A percentile compares a stretch with the other conserved stretches of the same genome.
Conservation (phyloP, 2,329 filamentous ascomycete species). For the Hymenoscyphus linearis region DNA sequence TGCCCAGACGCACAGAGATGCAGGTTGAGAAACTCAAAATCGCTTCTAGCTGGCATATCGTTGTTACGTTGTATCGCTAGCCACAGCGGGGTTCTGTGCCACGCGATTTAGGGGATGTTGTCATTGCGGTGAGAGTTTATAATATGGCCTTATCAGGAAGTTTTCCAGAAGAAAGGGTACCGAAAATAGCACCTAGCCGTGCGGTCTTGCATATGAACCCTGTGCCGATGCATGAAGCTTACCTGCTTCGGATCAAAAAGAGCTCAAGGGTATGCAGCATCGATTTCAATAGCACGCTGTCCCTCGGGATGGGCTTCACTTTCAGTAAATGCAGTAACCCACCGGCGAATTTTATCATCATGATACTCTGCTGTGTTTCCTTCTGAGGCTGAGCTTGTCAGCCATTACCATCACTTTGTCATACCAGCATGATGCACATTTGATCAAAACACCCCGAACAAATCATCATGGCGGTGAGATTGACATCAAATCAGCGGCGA, state of each 20-base stretch:
- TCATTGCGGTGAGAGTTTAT: not conserved
- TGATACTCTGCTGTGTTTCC: not conserved
- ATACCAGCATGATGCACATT: not conserved
- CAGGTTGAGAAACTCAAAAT: not conserved
- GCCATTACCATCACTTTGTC: not conserved
- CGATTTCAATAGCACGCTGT: not conserved
- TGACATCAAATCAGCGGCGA: not conserved
- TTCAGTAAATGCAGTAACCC: not conserved
- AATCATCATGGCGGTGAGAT: not conserved
- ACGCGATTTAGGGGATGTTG: not conserved
- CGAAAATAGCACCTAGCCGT: not conserved
- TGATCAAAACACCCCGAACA: not conserved
- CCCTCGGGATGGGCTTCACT: not conserved
- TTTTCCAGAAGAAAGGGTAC: not conserved
- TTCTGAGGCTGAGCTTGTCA: not conserved
- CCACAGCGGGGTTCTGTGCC: not conserved
- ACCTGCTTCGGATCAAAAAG: not conserved
- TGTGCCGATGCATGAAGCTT: not conserved
- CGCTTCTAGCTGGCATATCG: not conserved
- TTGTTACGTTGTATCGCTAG: constrained; percentile 8
- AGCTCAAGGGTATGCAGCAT: not conserved
- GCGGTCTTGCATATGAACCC: not conserved
- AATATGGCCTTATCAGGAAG: not conserved
- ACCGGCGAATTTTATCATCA: not conserved
- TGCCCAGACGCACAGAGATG: not conserved